Conservation (phyloP, 2,329 filamentous ascomycete species). For the Didymella pomorum region DNA sequence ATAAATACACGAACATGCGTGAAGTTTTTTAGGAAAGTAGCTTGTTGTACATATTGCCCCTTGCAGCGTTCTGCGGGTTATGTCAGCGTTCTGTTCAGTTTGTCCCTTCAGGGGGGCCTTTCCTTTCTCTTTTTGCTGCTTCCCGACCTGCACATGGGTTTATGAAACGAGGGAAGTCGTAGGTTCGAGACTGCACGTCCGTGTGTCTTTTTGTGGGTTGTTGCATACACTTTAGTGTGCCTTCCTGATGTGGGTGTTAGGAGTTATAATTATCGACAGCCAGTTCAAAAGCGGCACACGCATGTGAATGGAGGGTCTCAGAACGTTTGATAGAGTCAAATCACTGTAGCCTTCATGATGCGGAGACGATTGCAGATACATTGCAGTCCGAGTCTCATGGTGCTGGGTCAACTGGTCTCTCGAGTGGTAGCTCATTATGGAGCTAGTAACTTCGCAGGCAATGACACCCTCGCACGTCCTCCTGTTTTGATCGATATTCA, state of each 20-base stretch:
- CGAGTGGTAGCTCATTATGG: too few species aligned
- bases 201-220: not conserved
- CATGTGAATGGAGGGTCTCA: too few species aligned
- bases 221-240: not conserved
- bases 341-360: too few species aligned
- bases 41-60: not conserved
- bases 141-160: not conserved
- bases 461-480: not conserved
- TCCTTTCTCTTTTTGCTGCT: not conserved
- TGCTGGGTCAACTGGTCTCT: too few species aligned
- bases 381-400: too few species aligned
- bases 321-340: too few species aligned
- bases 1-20: too few species aligned
- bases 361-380: too few species aligned
- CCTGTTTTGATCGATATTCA: not conserved
- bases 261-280: too few species aligned
- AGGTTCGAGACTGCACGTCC: not conserved
- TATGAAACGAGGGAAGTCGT: not conserved
- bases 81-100: not conserved
- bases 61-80: not conserved
- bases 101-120: not conserved
- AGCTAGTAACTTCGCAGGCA: too few species aligned
- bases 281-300: too few species aligned
- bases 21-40: not conserved
- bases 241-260: not conserved